Evolutionary conservation across 176 grass and related monocot genomes (phyloP).

Genomic region (Bolboschoenus planiculmis): DNA sequence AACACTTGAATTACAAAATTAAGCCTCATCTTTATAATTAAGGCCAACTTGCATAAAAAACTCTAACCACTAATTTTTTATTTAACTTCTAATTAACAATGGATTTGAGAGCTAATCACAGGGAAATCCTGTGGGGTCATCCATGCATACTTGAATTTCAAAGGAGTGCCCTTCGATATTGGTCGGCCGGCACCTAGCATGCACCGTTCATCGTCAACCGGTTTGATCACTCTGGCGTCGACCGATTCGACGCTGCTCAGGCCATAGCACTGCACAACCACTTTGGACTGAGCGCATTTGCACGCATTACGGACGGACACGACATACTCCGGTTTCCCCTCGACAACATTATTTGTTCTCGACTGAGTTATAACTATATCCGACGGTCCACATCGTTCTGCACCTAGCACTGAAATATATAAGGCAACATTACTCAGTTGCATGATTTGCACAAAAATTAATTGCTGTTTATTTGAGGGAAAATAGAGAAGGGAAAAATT

Average conservation of each 20-base stretch:
- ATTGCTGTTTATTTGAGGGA: neutral
- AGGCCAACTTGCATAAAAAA: neutral
- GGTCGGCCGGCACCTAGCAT: slow-evolving; percentile 1
- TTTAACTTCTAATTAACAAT: slow-evolving; percentile 15
- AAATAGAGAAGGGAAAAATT: neutral
- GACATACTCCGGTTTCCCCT: slow-evolving; percentile 35
- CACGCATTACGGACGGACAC: slow-evolving; percentile 34
- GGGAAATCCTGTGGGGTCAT: slow-evolving; percentile 47
- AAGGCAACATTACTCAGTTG: neutral
- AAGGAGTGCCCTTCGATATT: slow-evolving; percentile 21
- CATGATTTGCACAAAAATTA: neutral
- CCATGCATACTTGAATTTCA: slow-evolving; percentile 41
- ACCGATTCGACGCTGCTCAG: slow-evolving; percentile 32
- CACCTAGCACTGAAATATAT: slow-evolving; percentile 2
- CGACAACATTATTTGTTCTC: slow-evolving; percentile 8
- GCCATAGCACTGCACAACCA: slow-evolving; percentile 35
- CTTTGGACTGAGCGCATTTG: slow-evolving; percentile 22
- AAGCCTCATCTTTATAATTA: neutral
- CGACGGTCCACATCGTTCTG: neutral
- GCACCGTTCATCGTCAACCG: slow-evolving; percentile 24
- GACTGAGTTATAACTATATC: slow-evolving; percentile 26
- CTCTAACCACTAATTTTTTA: neutral
- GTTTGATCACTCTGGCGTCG: slow-evolving; percentile 27
- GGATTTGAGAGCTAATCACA: slow-evolving; percentile 34
- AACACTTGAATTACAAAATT: neutral